Conservation (phyloP, 768 basidiomycete genomes). For the Hypholoma fasciculare region DNA sequence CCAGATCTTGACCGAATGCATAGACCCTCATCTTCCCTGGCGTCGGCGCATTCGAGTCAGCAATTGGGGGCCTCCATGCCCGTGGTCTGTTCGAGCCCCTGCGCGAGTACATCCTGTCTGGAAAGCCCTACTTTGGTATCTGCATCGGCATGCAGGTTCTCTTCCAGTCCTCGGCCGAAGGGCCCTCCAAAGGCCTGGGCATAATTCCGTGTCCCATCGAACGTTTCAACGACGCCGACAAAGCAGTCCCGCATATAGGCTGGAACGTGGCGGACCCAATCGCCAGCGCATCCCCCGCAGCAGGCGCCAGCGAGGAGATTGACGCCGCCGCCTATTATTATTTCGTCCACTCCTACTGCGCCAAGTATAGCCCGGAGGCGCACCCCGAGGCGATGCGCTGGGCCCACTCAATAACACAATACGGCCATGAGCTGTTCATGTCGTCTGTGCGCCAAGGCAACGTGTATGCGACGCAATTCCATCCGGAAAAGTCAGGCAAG, state of each 20-base stretch:
- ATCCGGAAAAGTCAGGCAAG: conserved; percentile 94
- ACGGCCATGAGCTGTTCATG: conserved; percentile 91
- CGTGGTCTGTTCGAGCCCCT: conserved; percentile 82
- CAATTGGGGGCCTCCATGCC: conserved; percentile 71
- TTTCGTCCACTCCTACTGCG: conserved; percentile 96
- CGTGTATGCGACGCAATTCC: conserved; percentile 93
- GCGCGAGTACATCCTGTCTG: conserved; percentile 78
- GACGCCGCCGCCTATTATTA: conserved; percentile 76
- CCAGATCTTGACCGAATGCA: conserved; percentile 16
- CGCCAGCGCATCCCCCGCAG: conserved; percentile 29
- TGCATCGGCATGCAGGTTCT: conserved; percentile 99
- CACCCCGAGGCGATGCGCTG: conserved; percentile 65
- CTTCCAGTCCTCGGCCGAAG: conserved; percentile 85
- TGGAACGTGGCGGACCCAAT: conserved; percentile 83
- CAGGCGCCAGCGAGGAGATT: conserved; percentile 43
- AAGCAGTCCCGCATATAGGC: conserved; percentile 96
- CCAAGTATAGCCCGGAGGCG: conserved; percentile 62
- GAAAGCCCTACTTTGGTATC: conserved; percentile 95
- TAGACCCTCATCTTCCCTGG: conserved; percentile 97
- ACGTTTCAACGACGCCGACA: conserved; percentile 67
- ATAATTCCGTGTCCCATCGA: conserved; percentile 83
- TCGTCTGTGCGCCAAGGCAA: conserved; percentile 81
- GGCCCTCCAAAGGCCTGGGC: conserved; percentile 72
- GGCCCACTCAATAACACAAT: conserved; percentile 87
- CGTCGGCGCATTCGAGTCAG: conserved; percentile 90